Conservation (phyloP, 2,329 filamentous ascomycete species). For the Ambrosiella cleistominuta region DNA sequence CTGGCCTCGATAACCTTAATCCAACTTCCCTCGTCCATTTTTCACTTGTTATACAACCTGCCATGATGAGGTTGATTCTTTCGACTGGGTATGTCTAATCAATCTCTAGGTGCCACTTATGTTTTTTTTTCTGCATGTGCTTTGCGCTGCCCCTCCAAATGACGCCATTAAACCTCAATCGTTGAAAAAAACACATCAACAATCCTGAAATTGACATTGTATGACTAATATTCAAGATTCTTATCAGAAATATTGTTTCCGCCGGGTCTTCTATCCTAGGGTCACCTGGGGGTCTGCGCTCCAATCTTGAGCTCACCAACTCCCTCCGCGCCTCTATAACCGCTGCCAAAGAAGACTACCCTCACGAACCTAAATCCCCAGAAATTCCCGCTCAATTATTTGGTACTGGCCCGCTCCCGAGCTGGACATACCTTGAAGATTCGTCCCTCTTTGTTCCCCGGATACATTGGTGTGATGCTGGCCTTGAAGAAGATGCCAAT, state of each 20-base stretch:
- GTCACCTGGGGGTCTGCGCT: slow-evolving; percentile 59
- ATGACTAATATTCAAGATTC: neutral
- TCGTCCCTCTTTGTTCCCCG: slow-evolving; percentile 58
- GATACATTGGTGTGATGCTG: slow-evolving; percentile 52
- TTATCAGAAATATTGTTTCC: slow-evolving; percentile 55
- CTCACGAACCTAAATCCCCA: neutral
- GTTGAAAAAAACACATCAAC: neutral
- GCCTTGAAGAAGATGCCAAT: slow-evolving; percentile 60
- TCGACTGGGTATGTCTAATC: neutral
- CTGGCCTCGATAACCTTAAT: neutral
- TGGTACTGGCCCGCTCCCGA: slow-evolving; percentile 18
- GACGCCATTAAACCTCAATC: neutral
- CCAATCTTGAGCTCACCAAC: slow-evolving; percentile 83
- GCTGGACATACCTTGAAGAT: slow-evolving; percentile 50
- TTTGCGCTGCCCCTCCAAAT: neutral
- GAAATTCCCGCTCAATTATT: slow-evolving; percentile 17
- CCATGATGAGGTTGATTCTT: neutral
- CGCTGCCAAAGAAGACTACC: slow-evolving; percentile 49
- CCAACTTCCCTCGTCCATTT: neutral
- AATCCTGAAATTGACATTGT: neutral
- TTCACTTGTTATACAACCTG: neutral
- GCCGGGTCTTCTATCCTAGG: slow-evolving; percentile 70
- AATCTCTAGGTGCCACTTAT: neutral
- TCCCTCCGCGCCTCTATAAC: slow-evolving; percentile 72
- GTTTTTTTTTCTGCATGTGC: neutral